phyloP scores from a whole-genome alignment of 2,329 filamentous ascomycete species.

The Talaromyces sp. region DNA sequence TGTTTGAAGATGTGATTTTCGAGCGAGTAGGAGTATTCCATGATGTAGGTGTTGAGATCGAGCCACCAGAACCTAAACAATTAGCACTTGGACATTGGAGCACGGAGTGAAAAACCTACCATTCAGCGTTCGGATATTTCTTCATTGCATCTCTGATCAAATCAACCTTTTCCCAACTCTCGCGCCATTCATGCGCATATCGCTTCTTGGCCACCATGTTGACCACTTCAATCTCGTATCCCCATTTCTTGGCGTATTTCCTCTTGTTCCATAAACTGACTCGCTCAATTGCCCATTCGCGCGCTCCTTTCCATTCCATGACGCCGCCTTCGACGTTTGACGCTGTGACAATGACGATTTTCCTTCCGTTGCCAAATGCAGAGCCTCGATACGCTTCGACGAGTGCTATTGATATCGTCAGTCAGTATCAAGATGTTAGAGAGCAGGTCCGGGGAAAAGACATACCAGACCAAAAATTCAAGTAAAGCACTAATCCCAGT shows the following conservation, averaged over 20 bases:
- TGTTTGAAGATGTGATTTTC: conserved; percentile 87
- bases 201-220: conserved; percentile 99
- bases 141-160: conserved; percentile 81
- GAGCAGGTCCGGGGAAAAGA: conserved; percentile 36
- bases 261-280: conserved; percentile 95
- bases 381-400: conserved; percentile 66
- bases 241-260: conserved; percentile 81
- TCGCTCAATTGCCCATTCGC: conserved; percentile 96
- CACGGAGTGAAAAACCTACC: conserved; percentile 55
- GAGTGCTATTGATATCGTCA: conserved; percentile 47
- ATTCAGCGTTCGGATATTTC: conserved; percentile 94
- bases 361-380: conserved; percentile 76
- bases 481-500: conserved; percentile 57
- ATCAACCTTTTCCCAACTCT: conserved; percentile 99
- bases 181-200: conserved; percentile 97
- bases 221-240: conserved; percentile 91
- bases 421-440: neutral
- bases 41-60: conserved; percentile 94
- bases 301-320: conserved; percentile 97
- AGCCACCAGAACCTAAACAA: conserved; percentile 92
- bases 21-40: conserved; percentile 89
- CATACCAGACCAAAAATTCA: conserved; percentile 74
- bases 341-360: conserved; percentile 88
- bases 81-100: neutral
- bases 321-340: conserved; percentile 95